A percentile compares a stretch with the other conserved stretches of the same genome.
These are phyloP conservation scores for Proliferodiscus dingleyae DNA, from an alignment of 2,329 filamentous ascomycete genomes.

Conservation along the genomic window DNA sequence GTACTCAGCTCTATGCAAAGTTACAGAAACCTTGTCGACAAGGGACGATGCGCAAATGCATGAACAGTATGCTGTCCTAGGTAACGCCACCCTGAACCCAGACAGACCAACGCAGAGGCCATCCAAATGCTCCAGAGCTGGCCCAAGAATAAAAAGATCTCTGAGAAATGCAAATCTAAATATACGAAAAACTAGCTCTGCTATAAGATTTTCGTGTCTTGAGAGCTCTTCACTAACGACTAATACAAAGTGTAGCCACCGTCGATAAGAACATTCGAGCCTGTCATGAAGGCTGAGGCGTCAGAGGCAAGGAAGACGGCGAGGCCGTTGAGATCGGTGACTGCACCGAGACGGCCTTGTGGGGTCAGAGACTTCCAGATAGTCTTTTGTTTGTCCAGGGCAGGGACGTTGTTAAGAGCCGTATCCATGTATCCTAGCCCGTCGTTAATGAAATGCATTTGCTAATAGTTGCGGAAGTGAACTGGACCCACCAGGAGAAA, in stretches of 20 bases:
- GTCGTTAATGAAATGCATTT: neutral
- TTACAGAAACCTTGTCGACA: too few species aligned
- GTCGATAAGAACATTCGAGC: constrained; percentile 50
- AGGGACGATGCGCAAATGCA: neutral
- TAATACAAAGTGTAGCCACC: constrained; percentile 31
- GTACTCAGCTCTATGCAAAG: too few species aligned
- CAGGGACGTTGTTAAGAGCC: constrained; percentile 70
- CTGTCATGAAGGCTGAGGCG: constrained; percentile 71
- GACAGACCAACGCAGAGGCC: neutral
- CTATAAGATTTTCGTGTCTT: neutral
- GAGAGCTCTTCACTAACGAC: constrained; percentile 19
- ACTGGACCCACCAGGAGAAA: constrained; percentile 54
- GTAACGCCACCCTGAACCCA: neutral
- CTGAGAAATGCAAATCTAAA: constrained; percentile 2
- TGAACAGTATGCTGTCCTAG: neutral
- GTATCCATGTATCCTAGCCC: constrained; percentile 75
- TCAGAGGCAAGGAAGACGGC: constrained; percentile 73
- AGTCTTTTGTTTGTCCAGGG: constrained; percentile 75
- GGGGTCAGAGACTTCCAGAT: constrained; percentile 73
- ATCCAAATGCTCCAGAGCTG: neutral
- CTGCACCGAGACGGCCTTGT: constrained; percentile 65
- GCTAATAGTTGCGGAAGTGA: neutral
- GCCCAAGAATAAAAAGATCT: neutral
- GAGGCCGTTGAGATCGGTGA: constrained; percentile 73
- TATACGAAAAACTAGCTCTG: neutral